Evolutionary conservation across 1,139 yeast genomes (phyloP).

Genomic region (Taphrina sp.): DNA sequence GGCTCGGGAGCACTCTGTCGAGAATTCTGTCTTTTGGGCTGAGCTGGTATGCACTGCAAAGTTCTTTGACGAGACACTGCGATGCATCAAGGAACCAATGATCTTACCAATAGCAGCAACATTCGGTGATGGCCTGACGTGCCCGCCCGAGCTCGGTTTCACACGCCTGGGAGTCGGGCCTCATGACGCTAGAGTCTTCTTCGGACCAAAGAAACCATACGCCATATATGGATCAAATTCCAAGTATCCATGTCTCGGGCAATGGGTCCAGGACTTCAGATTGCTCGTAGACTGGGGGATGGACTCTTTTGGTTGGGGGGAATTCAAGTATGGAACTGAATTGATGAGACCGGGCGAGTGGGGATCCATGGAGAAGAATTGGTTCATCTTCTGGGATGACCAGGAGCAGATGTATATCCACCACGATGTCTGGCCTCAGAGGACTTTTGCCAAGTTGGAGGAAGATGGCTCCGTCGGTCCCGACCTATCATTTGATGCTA

Average conservation of each 20-base stretch:
- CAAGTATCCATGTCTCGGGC: slow-evolving; percentile 20
- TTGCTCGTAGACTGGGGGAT: slow-evolving; percentile 9
- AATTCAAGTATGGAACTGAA: slow-evolving; percentile 2
- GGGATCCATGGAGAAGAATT: slow-evolving; percentile 22
- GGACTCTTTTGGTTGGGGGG: background rate
- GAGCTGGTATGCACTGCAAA: slow-evolving; percentile 9
- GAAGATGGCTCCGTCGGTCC: slow-evolving; percentile 21
- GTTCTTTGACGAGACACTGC: slow-evolving; percentile 5
- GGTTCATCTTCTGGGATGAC: slow-evolving; percentile 7
- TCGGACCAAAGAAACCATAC: slow-evolving; percentile 2
- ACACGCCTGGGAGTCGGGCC: slow-evolving; percentile 4
- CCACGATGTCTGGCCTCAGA: slow-evolving; percentile 9
- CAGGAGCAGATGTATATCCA: slow-evolving; percentile 3
- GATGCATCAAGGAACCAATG: slow-evolving; percentile 2
- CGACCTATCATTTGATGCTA: slow-evolving; percentile 1
- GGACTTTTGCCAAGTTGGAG: slow-evolving; percentile 13
- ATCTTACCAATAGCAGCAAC: slow-evolving; percentile 7
- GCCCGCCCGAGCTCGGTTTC: slow-evolving; percentile 1
- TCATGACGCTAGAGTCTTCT: slow-evolving; percentile 15
- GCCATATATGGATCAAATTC: slow-evolving; percentile 21
- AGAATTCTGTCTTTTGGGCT: slow-evolving; percentile 6
- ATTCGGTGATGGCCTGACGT: slow-evolving; percentile 2
- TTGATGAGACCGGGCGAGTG: slow-evolving; percentile 19
- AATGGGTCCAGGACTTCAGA: slow-evolving; percentile 19
- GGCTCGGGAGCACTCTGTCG: slow-evolving; percentile 4